These are phyloP conservation scores for Flaveria sonorensis DNA, from an alignment of 129 eudicot genomes.

Conservation along the genomic window DNA sequence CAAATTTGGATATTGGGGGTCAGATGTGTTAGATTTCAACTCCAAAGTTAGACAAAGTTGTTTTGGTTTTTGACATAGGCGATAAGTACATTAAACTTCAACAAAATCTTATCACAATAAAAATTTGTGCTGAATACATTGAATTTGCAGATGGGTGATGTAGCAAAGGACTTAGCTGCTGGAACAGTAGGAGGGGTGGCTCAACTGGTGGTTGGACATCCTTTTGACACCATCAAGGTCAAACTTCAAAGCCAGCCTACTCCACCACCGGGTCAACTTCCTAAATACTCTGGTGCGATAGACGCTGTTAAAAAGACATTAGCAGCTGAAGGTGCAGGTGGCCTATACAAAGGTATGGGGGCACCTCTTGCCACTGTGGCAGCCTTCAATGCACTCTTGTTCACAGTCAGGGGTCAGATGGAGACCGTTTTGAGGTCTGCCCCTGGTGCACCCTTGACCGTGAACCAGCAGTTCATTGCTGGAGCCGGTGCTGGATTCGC, in stretches of 20 bases:
- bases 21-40: slow-evolving; percentile 7
- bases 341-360: slow-evolving; percentile 95
- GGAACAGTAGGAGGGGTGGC: slow-evolving; percentile 98
- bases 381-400: slow-evolving; percentile 89
- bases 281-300: slow-evolving; percentile 79
- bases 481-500: slow-evolving; percentile 98
- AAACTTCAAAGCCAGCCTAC: slow-evolving; percentile 97
- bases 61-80: neutral
- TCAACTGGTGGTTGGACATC: slow-evolving; percentile 83
- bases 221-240: slow-evolving; percentile 94
- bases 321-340: slow-evolving; percentile 87
- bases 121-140: slow-evolving; percentile 1
- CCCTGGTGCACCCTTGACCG: slow-evolving; percentile 76
- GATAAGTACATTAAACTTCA: neutral
- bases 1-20: neutral
- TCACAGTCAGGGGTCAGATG: slow-evolving; percentile 88
- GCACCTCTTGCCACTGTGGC: slow-evolving; percentile 99
- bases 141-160: slow-evolving; percentile 82
- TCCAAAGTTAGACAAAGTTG: neutral
- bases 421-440: slow-evolving; percentile 68
- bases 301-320: slow-evolving; percentile 86
- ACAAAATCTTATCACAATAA: neutral
- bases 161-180: slow-evolving; percentile 78
- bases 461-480: slow-evolving; percentile 72
- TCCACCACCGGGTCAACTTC: slow-evolving; percentile 81